Conservation (phyloP, 768 basidiomycete genomes). For the Termitomyces sp. region DNA sequence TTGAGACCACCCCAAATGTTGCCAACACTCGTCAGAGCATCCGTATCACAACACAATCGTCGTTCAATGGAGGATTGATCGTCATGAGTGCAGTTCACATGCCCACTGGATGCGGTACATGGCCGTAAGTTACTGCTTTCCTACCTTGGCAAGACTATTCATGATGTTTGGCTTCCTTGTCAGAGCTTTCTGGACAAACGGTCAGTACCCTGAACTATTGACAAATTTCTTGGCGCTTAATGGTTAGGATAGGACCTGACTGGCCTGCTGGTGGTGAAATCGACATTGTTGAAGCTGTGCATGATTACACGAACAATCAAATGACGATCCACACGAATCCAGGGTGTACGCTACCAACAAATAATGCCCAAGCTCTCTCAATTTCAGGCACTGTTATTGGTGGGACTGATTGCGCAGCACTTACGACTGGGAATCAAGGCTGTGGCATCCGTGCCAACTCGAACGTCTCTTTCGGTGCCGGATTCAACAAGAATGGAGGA, state of each 20-base stretch:
- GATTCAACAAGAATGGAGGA: slow-evolving; percentile 81
- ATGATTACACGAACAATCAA: slow-evolving; percentile 79
- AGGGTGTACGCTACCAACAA: slow-evolving; percentile 64
- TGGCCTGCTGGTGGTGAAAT: slow-evolving; percentile 76
- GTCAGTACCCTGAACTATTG: slow-evolving; percentile 20
- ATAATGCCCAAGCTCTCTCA: slow-evolving; percentile 42
- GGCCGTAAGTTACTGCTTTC: slow-evolving; percentile 53
- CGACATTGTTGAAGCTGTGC: slow-evolving; percentile 82
- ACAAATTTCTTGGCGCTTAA: slow-evolving; percentile 30
- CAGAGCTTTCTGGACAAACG: slow-evolving; percentile 51
- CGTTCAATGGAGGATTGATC: slow-evolving; percentile 67
- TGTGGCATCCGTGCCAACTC: slow-evolving; percentile 73
- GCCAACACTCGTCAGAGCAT: slow-evolving; percentile 70
- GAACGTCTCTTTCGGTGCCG: slow-evolving; percentile 73
- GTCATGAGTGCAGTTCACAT: slow-evolving; percentile 86
- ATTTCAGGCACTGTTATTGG: slow-evolving; percentile 68
- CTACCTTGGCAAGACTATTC: neutral
- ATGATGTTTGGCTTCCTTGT: slow-evolving; percentile 1
- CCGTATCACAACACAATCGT: slow-evolving; percentile 65
- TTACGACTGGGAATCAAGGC: slow-evolving; percentile 71
- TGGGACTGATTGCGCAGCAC: slow-evolving; percentile 69
- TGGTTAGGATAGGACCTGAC: slow-evolving; percentile 49
- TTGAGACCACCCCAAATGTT: slow-evolving; percentile 80
- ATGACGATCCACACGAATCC: slow-evolving; percentile 76
- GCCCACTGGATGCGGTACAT: slow-evolving; percentile 87